Evolutionary conservation across 306 rosid genomes (phyloP), one percentile per base, ranked within the genome.

Genomic region (Fagus sylvatica): DNA sequence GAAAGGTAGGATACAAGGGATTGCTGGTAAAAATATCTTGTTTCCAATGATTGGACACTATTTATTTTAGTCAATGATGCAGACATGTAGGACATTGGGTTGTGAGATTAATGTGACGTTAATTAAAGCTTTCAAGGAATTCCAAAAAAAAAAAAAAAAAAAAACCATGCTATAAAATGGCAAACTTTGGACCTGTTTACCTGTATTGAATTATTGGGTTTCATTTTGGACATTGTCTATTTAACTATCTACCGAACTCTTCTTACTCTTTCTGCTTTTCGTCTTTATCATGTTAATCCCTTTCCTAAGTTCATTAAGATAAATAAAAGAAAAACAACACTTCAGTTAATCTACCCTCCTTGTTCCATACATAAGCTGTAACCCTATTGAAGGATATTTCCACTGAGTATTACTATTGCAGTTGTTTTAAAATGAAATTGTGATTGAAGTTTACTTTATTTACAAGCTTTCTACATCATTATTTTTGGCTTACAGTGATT

Each of bases 401-500:
- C 30, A 17, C 66, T 32, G 6, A 11, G 40, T 60, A 60, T 60
- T 60, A 5, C 67, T 33, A 9, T 32, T 12, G 67, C 67, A 32
- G 40, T 12, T 60, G 66, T 60, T 60, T 13, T 46, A 46, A 30
- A 60, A 60, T 30, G 36, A 33, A 73, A 73, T 13, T 32, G 46
- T 16, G 62, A 10, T 71, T 36, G 16, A 11, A 10, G 19, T 69
- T 49, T 57, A 32, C 46, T 49, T 36, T 57, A 39, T 37, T 59
- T 41, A 5, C 51, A 33, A n/a, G 5, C 34, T 32, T 69, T 22
- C 5, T 65, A 11, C 36, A 13, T 56, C 15, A 33, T 42, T 46
- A 4, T 9, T 48, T 46, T 78, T 46, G 33, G 51, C 37, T 5
- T 48, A 67, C 74, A 43, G 71, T 68, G 41, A 72, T 83, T 76